Evolutionary conservation across 441 rosid genomes (phyloP).

Genomic region (Francoa sonchifolia): DNA sequence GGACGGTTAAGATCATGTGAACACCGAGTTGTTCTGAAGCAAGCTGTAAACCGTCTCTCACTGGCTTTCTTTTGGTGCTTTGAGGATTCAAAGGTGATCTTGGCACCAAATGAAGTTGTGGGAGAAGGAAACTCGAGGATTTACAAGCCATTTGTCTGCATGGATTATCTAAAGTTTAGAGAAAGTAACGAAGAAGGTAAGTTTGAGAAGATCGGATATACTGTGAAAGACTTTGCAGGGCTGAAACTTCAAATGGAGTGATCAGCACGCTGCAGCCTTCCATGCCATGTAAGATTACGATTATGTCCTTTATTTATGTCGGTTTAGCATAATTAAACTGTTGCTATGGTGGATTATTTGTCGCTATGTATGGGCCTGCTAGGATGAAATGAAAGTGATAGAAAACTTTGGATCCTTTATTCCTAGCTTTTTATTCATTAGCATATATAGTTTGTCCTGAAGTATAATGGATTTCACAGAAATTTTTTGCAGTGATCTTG

Average conservation of each 20-base stretch:
- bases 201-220: constrained; percentile 52
- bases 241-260: constrained; percentile 13
- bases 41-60: constrained; percentile 30
- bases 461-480: too few relatives aligned
- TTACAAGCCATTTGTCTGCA: constrained; percentile 41
- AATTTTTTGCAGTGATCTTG: too few relatives aligned
- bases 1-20: constrained; percentile 55
- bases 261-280: neutral
- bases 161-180: constrained; percentile 48
- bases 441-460: too few relatives aligned
- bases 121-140: constrained; percentile 31
- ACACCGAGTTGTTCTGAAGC: constrained; percentile 49
- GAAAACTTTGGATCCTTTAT: too few relatives aligned
- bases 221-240: constrained; percentile 57
- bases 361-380: too few relatives aligned
- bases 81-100: constrained; percentile 46
- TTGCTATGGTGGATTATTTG: too few relatives aligned
- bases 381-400: too few relatives aligned
- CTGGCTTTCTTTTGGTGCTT: constrained; percentile 60
- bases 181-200: constrained; percentile 50
- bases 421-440: too few relatives aligned
- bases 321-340: too few relatives aligned
- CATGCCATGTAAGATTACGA: neutral
- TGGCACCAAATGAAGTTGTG: constrained; percentile 47
- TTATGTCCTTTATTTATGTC: too few relatives aligned